Evolutionary conservation across 257 asterid genomes (phyloP).

Genomic region (Jacaranda copaia): DNA sequence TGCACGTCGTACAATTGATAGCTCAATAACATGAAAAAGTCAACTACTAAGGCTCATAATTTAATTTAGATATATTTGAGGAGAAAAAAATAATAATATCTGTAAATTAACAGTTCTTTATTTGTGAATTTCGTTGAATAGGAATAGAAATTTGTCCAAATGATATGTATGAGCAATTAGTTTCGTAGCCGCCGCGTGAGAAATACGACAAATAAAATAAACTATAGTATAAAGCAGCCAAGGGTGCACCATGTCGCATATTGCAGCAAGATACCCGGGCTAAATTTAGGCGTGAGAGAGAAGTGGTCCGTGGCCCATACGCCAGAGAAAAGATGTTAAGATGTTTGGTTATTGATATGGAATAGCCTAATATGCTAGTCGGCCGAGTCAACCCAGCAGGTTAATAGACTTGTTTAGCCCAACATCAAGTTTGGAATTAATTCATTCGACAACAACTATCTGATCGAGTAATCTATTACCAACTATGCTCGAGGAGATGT

Average conservation of each 20-base stretch:
- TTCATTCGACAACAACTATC: too few relatives aligned
- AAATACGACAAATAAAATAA: neutral
- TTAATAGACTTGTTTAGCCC: too few relatives aligned
- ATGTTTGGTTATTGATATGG: neutral
- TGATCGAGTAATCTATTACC: too few relatives aligned
- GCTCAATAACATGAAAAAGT: neutral
- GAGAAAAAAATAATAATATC: neutral
- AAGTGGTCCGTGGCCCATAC: slow-evolving; percentile 30
- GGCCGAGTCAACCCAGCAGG: too few relatives aligned
- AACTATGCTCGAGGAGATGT: too few relatives aligned
- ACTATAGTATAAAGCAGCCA: neutral
- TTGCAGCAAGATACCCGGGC: slow-evolving; percentile 35
- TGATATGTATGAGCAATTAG: neutral
- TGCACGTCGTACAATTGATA: neutral
- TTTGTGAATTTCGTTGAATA: neutral
- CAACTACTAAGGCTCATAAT: slow-evolving; percentile 7
- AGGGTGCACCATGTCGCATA: slow-evolving; percentile 15
- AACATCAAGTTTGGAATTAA: too few relatives aligned
- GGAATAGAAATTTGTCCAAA: neutral
- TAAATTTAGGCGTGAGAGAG: slow-evolving; percentile 37
- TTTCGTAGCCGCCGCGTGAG: neutral
- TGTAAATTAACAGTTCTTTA: neutral
- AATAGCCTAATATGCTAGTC: too few relatives aligned
- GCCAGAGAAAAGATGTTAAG: neutral
- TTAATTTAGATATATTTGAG: slow-evolving; percentile 14